Base-by-base conservation (phyloP, 1,139 yeast species). In the Suhomyces taliae region DNA sequence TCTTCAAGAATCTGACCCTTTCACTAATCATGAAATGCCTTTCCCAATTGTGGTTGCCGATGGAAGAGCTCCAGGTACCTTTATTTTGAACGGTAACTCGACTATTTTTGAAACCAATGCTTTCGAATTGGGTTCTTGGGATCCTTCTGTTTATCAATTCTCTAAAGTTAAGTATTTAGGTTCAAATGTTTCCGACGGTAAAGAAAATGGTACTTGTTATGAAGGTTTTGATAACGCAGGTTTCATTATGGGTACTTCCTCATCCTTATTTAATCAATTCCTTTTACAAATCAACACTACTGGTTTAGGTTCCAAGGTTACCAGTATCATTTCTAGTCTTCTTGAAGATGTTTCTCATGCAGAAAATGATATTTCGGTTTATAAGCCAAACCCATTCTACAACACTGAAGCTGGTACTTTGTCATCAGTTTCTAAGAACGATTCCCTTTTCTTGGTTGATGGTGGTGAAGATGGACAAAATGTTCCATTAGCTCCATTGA, bases 81-180 rank as follows among this genome's bases (percentile, higher is more conserved):
- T 55, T 8, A 73, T 85, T 46, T 69, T 85, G 46, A 76, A 81
- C 57, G 69, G 74, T 12, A 90, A 87, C 62, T 82, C 93, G 8
- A 85, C 96, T 1, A 76, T 86, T 12, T 82, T 87, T 53, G 97
- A 90, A 66, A 73, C 87, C 58, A 87, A 80, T 52, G 91, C 97
- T 2, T 88, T 70, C 57, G 97, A 90, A 67, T 64, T 90, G 65
- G 97, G 97, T 7, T 84, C 95, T 32, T 90, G 95, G 95, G 97
- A 90, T 62, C 87, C 90, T 35, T 75, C 87, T 0, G 66, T 89
- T 41, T 74, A 79, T 51, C 77, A 85, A 26, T 90, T 90, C 68
- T 74, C 85, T 26, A 83, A 85, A 50, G 70, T 83, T 27, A 79
- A 82, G 62, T 90, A 87, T 61, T 64, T 89, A 51, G 97, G 97